A percentile compares a stretch with the other conserved stretches of the same genome.
Evolutionary conservation across 139 green algal species (phyloP).

Genomic region (Chloropicon primus): DNA sequence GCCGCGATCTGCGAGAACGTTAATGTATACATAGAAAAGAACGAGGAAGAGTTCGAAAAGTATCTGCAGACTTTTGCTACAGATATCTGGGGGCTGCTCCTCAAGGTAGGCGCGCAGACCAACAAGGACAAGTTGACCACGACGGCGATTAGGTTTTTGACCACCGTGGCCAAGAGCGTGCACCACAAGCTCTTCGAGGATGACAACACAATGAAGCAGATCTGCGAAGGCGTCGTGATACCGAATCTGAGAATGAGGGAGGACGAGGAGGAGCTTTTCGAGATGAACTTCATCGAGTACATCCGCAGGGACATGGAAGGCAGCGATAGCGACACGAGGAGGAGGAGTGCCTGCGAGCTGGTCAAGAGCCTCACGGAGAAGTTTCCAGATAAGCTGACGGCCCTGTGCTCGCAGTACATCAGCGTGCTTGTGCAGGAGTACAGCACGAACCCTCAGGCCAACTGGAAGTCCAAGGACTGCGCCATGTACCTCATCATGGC

Average conservation of each 20-base stretch:
- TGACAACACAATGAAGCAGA: slow-evolving; percentile 38
- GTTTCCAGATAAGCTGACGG: slow-evolving; percentile 62
- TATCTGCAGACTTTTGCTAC: slow-evolving; percentile 48
- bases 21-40: slow-evolving; percentile 79
- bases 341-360: slow-evolving; percentile 80
- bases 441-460: slow-evolving; percentile 29
- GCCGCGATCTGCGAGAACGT: slow-evolving; percentile 40
- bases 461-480: slow-evolving; percentile 87
- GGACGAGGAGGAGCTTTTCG: slow-evolving; percentile 81
- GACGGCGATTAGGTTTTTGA: slow-evolving; percentile 85
- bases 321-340: slow-evolving; percentile 81
- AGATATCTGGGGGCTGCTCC: slow-evolving; percentile 78
- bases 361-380: slow-evolving; percentile 62
- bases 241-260: slow-evolving; percentile 57
- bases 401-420: slow-evolving; percentile 74
- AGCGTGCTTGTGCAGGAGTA: slow-evolving; percentile 54
- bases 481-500: slow-evolving; percentile 90
- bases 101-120: slow-evolving; percentile 33
- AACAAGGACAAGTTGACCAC: slow-evolving; percentile 76
- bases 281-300: slow-evolving; percentile 91
- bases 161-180: slow-evolving; percentile 67
- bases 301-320: slow-evolving; percentile 88
- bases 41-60: slow-evolving; percentile 90
- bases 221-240: slow-evolving; percentile 76
- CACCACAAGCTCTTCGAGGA: slow-evolving; percentile 68